These are phyloP conservation scores for Aspergillus sclerotialis DNA, from an alignment of 2,329 filamentous ascomycete species.

Conservation along the genomic window DNA sequence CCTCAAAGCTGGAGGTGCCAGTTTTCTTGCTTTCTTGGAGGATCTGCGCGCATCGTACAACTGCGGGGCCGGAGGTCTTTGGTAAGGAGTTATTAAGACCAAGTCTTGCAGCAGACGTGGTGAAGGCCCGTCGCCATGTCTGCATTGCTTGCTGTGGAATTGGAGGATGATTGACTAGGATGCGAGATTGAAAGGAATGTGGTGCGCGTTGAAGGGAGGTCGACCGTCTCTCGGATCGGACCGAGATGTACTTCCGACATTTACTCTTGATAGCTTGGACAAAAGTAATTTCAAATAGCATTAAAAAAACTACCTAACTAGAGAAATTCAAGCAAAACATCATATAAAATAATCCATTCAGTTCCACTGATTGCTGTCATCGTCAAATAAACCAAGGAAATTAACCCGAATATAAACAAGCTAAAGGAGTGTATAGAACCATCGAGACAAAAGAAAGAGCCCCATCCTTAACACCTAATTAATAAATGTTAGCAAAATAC, in stretches of 20 bases:
- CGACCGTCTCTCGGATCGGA: not conserved
- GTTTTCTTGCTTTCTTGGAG: conserved; percentile 24
- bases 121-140: conserved; percentile 33
- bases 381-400: no score
- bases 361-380: no score
- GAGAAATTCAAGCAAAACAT: no score
- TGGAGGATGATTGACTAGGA: no score
- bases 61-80: conserved; percentile 10
- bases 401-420: not conserved
- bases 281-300: no score
- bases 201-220: conserved; percentile 5
- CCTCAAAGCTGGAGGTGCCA: conserved; percentile 23
- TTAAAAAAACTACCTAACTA: not conserved
- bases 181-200: not conserved
- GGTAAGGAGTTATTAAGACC: conserved; percentile 13
- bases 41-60: conserved; percentile 32
- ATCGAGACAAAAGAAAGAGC: no score
- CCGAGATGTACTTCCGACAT: not conserved
- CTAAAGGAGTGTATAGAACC: no score
- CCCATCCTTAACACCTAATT: no score
- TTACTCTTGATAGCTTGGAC: no score
- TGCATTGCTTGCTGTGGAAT: conserved; percentile 23
- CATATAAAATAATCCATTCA: no score
- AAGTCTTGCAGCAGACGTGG: conserved; percentile 29
- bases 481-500: no score